Conservation (phyloP, 1,284 basidiomycete species). For the Heterobasidion occidentale region DNA sequence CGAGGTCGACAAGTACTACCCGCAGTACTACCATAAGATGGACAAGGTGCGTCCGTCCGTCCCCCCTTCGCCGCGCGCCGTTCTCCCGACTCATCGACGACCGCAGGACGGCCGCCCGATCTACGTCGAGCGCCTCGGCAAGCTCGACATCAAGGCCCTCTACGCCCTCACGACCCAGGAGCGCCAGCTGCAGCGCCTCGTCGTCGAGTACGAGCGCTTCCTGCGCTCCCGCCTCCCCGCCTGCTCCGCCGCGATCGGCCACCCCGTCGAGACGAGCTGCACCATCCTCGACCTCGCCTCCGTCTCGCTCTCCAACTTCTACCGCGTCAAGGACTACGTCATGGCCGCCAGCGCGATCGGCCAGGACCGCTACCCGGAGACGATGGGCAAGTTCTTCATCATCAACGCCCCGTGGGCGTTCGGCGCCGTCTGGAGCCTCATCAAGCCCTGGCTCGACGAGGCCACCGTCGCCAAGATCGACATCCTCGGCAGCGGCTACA, state of each 20-base stretch:
- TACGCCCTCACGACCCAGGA: constrained; percentile 82
- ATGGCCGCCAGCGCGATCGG: constrained; percentile 74
- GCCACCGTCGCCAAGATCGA: constrained; percentile 92
- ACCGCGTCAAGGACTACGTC: constrained; percentile 91
- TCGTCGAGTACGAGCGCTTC: constrained; percentile 93
- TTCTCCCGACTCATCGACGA: neutral
- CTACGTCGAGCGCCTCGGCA: constrained; percentile 92
- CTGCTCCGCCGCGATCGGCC: constrained; percentile 64
- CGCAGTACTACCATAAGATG: constrained; percentile 94
- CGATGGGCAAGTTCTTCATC: constrained; percentile 96
- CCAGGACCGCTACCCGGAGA: constrained; percentile 90
- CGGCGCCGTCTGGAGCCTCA: constrained; percentile 79
- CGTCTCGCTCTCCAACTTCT: constrained; percentile 82
- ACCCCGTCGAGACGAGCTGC: constrained; percentile 96
- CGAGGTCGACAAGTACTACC: constrained; percentile 88
- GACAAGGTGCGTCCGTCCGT: constrained; percentile 61
- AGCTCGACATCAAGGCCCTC: constrained; percentile 81
- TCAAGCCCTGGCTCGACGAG: constrained; percentile 94
- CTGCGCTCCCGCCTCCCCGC: constrained; percentile 77
- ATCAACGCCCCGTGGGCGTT: constrained; percentile 94
- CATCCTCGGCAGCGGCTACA: constrained; percentile 66
- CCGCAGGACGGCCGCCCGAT: constrained; percentile 87
- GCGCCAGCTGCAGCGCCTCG: constrained; percentile 84
- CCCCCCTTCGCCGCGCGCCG: neutral
- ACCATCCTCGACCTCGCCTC: constrained; percentile 92